A percentile compares a stretch with the other conserved stretches of the same genome.
These are phyloP conservation scores for Clonostachys rhizophaga DNA, from an alignment of 2,329 filamentous ascomycete species.

Conservation along the genomic window DNA sequence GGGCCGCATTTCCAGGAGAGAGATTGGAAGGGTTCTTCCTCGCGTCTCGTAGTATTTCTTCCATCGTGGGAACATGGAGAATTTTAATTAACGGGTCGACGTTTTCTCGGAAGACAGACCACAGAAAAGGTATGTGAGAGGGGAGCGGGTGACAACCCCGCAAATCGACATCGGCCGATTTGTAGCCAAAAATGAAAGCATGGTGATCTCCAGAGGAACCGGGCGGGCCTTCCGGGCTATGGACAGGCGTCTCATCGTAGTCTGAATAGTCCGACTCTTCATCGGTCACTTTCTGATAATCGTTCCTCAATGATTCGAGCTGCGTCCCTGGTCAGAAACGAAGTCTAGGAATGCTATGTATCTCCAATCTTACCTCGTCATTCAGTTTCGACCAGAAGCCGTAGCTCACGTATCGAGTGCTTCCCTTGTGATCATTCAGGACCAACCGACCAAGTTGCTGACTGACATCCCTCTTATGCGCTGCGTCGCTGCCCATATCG, in stretches of 20 bases:
- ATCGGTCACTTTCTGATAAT: constrained; percentile 39
- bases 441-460: constrained; percentile 64
- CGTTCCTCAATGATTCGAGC: constrained; percentile 38
- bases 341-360: background rate
- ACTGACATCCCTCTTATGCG: constrained; percentile 16
- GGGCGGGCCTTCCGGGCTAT: constrained; percentile 16
- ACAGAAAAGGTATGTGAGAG: constrained; percentile 62
- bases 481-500: constrained; percentile 24
- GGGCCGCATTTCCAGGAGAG: constrained; percentile 49
- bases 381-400: constrained; percentile 73
- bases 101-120: constrained; percentile 68
- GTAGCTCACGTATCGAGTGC: constrained; percentile 69
- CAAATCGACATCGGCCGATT: constrained; percentile 65
- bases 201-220: constrained; percentile 47
- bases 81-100: constrained; percentile 71
- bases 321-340: constrained; percentile 3
- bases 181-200: constrained; percentile 69
- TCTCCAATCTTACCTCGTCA: constrained; percentile 53
- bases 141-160: constrained; percentile 59
- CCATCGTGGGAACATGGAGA: constrained; percentile 64
- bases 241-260: constrained; percentile 50
- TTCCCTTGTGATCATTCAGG: constrained; percentile 63
- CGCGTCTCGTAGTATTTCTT: constrained; percentile 55
- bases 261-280: constrained; percentile 50
- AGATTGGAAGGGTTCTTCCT: constrained; percentile 55